Base-by-base conservation (phyloP, 305 asterid genomes). In the Fraxinus angustifolia region DNA sequence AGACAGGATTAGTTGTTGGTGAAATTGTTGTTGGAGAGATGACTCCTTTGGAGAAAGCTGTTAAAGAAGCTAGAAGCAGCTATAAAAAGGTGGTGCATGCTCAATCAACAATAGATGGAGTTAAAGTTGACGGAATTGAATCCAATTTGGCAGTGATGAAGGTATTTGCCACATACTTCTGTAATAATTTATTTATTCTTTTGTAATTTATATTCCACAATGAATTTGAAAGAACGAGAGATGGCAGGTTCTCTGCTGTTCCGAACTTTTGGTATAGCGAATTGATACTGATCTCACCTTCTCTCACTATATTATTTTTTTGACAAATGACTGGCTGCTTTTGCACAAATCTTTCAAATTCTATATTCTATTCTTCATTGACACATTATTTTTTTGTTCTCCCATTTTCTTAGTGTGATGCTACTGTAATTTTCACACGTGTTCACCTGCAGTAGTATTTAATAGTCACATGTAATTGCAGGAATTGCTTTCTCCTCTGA, bases 111-210 rank as follows among this genome's bases (percentile, higher is more conserved):
- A 94, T 95, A 65, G 94, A 91, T 85, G 97, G 97, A 83, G 99
- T 90, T 82, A 95, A 91, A 91, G 96, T 92, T 73, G 94, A 90
- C 75, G 99, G 99, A 33, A 75, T 93, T 21, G 98, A 92, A 86
- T 89, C 97, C 85, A 93, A 95, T 81, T 80, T 95, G 88, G 98
- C 97, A 76, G 96, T 95, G 81, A 95, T 91, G 97, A 90, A 91
- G 98, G 99, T 94, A 89, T 73, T 80, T 3, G 48, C 82, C 45
- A 42, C 31, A 23, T 34, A 67, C 80, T 62, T 35, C 36, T 67
- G 53, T 86, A 77, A 53, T 5, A 78, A 45, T 45, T 45, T 45
- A 31, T 76, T 53, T 67, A 58, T 35, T 76, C 62, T 81, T 38
- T 3, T 75, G 11, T 31, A 45, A 45, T 42, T 70, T 77, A 8